phyloP scores from a whole-genome alignment of 768 basidiomycete species.

The Boletus reticulatus region DNA sequence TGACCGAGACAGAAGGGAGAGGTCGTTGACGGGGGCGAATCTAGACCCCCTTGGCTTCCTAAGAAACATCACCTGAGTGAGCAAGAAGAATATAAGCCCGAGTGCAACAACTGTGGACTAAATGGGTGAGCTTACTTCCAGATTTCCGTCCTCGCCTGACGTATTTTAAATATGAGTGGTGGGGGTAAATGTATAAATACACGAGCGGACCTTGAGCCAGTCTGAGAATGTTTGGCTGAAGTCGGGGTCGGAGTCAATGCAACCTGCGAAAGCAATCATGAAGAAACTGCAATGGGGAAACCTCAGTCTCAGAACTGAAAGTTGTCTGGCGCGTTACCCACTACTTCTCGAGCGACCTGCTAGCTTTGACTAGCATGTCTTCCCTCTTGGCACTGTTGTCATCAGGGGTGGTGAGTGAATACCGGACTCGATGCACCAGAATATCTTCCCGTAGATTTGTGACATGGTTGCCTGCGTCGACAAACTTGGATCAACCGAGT shows the following conservation, averaged over 20 bases:
- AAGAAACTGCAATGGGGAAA: constrained; percentile 67
- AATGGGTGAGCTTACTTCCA: constrained; percentile 67
- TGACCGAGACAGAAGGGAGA: constrained; percentile 76
- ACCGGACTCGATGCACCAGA: constrained; percentile 76
- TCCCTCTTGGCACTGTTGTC: constrained; percentile 53
- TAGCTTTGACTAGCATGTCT: constrained; percentile 59
- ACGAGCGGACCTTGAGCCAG: constrained; percentile 72
- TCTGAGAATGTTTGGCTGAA: constrained; percentile 71
- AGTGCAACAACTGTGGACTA: not conserved
- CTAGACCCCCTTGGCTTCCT: constrained; percentile 78
- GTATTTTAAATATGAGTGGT: not conserved
- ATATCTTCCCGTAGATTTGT: constrained; percentile 90
- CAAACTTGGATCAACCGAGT: constrained; percentile 5
- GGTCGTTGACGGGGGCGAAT: constrained; percentile 87
- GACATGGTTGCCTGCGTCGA: constrained; percentile 76
- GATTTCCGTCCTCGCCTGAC: constrained; percentile 78
- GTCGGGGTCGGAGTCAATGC: constrained; percentile 65
- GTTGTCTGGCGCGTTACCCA: constrained; percentile 36
- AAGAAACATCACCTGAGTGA: constrained; percentile 82
- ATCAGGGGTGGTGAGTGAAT: constrained; percentile 78
- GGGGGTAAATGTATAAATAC: not conserved
- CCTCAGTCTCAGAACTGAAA: not conserved
- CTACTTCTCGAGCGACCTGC: constrained; percentile 87
- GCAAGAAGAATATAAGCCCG: not conserved
- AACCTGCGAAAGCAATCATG: constrained; percentile 90